Base-by-base conservation (phyloP, 1,139 yeast genomes). In the Nematodospora anomalae region DNA sequence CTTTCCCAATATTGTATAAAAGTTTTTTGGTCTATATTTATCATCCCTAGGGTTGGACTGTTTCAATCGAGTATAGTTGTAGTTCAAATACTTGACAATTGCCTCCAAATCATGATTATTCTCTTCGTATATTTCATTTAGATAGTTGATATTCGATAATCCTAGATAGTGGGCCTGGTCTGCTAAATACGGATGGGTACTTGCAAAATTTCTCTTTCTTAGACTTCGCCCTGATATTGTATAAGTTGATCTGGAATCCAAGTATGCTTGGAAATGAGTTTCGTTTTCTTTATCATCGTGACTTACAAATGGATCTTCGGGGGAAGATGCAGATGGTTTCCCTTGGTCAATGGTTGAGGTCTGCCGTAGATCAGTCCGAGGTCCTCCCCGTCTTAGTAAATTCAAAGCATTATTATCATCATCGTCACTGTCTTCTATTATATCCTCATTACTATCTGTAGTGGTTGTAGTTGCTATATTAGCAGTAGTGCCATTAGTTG, bases 111-210 rank as follows among this genome's bases (percentile, higher is more conserved):
- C 64, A 13, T 47, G 58, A 15, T 59, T 61, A 28, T 53, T 54
- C 11, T 61, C 64, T 32, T 58, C 62, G 44, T 65, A 70, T 30
- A 71, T 44, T 26, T 65, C 67, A 47, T 71, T 69, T 41, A 71
- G 52, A 35, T 62, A 60, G 22, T 60, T 62, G 3, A 58, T 50
- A 30, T 61, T 56, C 7, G 71, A 57, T 8, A 71, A 52, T 1
- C 71, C 76, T 32, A 71, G 53, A 56, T 70, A 71, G 41, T 67
- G 71, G 3, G 74, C 74, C 42, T 69, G 74, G 43, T 71, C 77
- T 3, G 74, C 71, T 15, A 71, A 46, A 43, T 71, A 71, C 0
- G 77, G 77, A 48, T 70, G 74, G 2, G 74, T 61, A 48, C 72
- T 65, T 2, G 76, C 64, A 45, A 71, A 71, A 32, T 66, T 71